Conservation (phyloP, 352 stramenopile species). For the Phytophthora lateralis region DNA sequence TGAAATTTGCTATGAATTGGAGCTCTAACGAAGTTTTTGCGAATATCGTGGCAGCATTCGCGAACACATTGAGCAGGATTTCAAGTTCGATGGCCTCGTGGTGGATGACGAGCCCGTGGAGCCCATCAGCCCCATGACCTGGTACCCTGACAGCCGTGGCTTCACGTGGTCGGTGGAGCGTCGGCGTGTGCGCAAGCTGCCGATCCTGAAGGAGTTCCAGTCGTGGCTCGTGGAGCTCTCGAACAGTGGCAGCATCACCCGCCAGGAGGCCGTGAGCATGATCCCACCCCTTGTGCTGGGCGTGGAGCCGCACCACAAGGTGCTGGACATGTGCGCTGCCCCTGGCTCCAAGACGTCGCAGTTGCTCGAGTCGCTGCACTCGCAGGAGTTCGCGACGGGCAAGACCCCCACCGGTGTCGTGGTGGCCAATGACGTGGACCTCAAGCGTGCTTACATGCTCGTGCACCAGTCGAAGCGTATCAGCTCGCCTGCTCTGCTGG, state of each 20-base stretch:
- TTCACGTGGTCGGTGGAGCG: conserved; percentile 92
- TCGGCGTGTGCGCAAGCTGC: conserved; percentile 92
- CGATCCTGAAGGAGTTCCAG: conserved; percentile 93
- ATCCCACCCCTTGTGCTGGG: conserved; percentile 97
- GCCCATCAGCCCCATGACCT: conserved; percentile 87
- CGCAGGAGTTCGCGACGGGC: conserved; percentile 75
- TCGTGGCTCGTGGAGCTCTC: conserved; percentile 96
- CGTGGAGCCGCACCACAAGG: conserved; percentile 92
- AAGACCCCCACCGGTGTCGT: conserved; percentile 91
- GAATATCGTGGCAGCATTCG: conserved; percentile 58
- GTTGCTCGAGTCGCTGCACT: conserved; percentile 94
- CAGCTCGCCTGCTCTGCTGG: conserved; percentile 92
- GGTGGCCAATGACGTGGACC: conserved; percentile 97
- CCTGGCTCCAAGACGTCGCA: conserved; percentile 99
- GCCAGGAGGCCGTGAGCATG: conserved; percentile 99
- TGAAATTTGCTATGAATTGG: conserved; percentile 1
- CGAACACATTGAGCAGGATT: conserved; percentile 83
- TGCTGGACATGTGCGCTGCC: conserved; percentile 98
- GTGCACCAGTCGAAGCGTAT: conserved; percentile 98
- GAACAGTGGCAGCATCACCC: conserved; percentile 94
- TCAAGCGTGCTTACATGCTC: conserved; percentile 98
- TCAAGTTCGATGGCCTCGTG: conserved; percentile 85
- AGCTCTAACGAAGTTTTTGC: conserved; percentile 9
- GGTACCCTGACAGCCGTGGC: conserved; percentile 89
- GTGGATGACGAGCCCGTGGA: conserved; percentile 83